Evolutionary conservation across 176 grass and related monocot genomes (phyloP).

Genomic region (Bonia amplexicaulis): DNA sequence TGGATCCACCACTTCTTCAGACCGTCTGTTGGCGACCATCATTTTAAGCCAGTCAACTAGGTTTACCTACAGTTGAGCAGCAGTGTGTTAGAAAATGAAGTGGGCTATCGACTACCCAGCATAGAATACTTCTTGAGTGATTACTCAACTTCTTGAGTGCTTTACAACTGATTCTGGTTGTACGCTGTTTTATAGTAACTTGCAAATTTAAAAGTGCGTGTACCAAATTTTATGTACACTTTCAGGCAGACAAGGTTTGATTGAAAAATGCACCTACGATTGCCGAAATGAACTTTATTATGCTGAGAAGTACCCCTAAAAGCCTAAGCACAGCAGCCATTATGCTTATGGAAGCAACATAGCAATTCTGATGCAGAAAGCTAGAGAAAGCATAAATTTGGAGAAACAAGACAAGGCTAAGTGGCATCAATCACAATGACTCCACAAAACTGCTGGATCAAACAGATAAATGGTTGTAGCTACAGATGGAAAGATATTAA

Average conservation of each 20-base stretch:
- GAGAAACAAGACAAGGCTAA: not conserved
- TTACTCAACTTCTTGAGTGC: not conserved
- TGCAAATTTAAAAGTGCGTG: not conserved
- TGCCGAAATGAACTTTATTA: not conserved
- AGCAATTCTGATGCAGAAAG: not conserved
- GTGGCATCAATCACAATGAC: not conserved
- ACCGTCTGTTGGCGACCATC: conserved; percentile 84
- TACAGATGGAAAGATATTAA: not conserved
- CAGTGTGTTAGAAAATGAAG: conserved; percentile 6
- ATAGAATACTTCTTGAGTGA: not conserved
- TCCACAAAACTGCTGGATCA: not conserved
- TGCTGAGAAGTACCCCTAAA: not conserved
- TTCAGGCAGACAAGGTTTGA: not conserved
- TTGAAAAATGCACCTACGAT: not conserved
- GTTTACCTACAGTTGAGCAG: conserved; percentile 65
- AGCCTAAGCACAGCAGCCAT: not conserved
- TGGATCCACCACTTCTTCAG: conserved; percentile 93
- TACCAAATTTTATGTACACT: not conserved
- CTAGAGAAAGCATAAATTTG: not conserved
- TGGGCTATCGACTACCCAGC: not conserved
- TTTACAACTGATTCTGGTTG: not conserved
- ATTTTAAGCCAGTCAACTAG: conserved; percentile 99
- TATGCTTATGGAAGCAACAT: not conserved
- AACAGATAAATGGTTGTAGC: not conserved
- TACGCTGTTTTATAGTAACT: not conserved